phyloP scores from a whole-genome alignment of 2,329 filamentous ascomycete species.

The Tolypocladium paradoxum region DNA sequence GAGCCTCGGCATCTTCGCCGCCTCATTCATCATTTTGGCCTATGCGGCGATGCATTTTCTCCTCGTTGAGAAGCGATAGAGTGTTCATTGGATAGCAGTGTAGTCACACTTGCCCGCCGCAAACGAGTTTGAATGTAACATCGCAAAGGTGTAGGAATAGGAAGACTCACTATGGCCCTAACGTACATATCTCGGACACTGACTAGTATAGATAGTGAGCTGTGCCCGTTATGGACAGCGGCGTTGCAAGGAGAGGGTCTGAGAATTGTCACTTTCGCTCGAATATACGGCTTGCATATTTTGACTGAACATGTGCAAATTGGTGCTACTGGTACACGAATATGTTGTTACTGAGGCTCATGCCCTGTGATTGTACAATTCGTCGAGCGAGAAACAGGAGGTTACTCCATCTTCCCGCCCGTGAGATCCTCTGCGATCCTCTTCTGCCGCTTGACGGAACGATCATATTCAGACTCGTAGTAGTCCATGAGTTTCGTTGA shows the following conservation, averaged over 20 bases:
- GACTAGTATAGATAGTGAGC: not conserved
- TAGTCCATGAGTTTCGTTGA: constrained; percentile 25
- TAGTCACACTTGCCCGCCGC: not conserved
- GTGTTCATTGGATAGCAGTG: not conserved
- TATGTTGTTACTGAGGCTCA: not conserved
- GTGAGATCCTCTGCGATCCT: constrained; percentile 47
- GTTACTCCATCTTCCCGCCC: constrained; percentile 43
- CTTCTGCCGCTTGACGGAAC: constrained; percentile 42
- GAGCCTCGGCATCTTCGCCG: constrained; percentile 73
- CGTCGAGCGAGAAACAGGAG: not conserved
- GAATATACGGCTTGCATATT: not conserved
- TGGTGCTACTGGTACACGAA: not conserved
- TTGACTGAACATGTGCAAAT: not conserved
- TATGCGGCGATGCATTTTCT: constrained; percentile 90
- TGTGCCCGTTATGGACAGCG: not conserved
- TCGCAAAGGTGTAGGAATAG: not conserved
- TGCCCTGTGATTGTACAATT: not conserved
- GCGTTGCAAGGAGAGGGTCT: not conserved
- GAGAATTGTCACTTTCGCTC: not conserved
- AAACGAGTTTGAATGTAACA: too few species aligned
- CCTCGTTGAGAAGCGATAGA: constrained; percentile 67
- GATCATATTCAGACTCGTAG: constrained; percentile 27
- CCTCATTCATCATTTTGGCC: constrained; percentile 73
- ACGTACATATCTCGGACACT: not conserved
- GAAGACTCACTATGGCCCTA: not conserved